Conservation (phyloP, 2,329 filamentous ascomycete genomes). For the Penicillium italicum region DNA sequence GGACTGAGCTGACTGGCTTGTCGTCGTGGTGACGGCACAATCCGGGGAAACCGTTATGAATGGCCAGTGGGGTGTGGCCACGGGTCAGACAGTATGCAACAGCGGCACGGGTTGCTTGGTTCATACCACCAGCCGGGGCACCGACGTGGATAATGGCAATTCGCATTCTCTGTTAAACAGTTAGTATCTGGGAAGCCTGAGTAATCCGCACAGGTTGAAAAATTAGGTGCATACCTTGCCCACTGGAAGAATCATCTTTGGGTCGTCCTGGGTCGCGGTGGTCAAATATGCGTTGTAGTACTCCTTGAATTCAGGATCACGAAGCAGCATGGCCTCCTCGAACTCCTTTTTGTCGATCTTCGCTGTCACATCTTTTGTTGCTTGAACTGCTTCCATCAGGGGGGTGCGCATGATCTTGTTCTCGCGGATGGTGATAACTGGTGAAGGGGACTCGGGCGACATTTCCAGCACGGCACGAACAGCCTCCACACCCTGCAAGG, state of each 20-base stretch:
- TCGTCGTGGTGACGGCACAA: constrained; percentile 87
- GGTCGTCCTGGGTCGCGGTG: constrained; percentile 77
- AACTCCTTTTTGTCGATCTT: constrained; percentile 85
- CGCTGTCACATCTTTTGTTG: constrained; percentile 78
- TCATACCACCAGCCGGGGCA: constrained; percentile 96
- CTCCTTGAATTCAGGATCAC: constrained; percentile 90
- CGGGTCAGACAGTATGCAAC: constrained; percentile 88
- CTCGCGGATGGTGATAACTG: constrained; percentile 93
- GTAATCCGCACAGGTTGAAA: not conserved
- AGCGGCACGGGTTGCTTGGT: constrained; percentile 87
- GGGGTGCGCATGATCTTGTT: constrained; percentile 95
- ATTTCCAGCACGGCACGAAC: constrained; percentile 88
- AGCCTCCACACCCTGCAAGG: constrained; percentile 89
- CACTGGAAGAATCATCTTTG: constrained; percentile 63
- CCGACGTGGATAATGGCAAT: constrained; percentile 97
- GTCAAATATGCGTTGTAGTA: constrained; percentile 88
- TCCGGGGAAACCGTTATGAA: constrained; percentile 96
- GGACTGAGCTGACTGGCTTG: constrained; percentile 74
- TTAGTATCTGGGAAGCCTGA: constrained; percentile 26
- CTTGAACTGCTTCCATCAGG: constrained; percentile 79
- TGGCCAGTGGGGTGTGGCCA: constrained; percentile 87
- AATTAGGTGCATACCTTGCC: constrained; percentile 57
- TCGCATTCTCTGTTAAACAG: constrained; percentile 65
- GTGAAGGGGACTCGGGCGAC: constrained; percentile 82
- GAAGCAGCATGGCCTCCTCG: constrained; percentile 76